Percentiles rank a stretch among this genome's conserved stretches.
phyloP scores from a whole-genome alignment of 1,284 basidiomycete genomes.

The Jaminaea rosea region DNA sequence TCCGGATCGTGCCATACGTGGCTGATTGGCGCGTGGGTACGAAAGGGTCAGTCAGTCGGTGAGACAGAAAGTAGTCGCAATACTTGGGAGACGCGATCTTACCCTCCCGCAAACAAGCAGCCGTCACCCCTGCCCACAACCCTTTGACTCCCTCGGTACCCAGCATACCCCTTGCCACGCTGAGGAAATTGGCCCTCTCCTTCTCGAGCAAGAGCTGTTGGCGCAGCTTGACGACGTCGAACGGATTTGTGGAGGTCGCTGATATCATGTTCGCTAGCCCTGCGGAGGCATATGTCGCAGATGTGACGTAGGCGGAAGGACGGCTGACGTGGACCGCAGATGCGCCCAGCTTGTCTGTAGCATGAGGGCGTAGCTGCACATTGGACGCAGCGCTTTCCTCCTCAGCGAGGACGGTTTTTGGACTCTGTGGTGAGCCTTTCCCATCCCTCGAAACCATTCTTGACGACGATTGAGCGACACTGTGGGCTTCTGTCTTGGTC shows the following conservation, averaged over 20 bases:
- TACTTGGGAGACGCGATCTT: neutral
- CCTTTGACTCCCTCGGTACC: neutral
- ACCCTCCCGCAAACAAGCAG: conserved; percentile 25
- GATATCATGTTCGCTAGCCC: conserved; percentile 28
- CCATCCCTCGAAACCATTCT: no score
- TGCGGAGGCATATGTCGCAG: conserved; percentile 21
- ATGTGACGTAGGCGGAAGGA: neutral
- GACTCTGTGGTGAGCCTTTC: no score
- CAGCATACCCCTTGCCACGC: conserved; percentile 17
- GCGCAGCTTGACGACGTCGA: conserved; percentile 34
- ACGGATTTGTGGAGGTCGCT: conserved; percentile 26
- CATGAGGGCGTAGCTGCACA: no score
- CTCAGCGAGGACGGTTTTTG: no score
- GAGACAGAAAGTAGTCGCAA: no score
- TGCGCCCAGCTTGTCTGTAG: no score
- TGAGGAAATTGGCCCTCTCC: conserved; percentile 15
- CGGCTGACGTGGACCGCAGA: no score
- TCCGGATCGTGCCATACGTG: conserved; percentile 31
- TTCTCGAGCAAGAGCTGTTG: conserved; percentile 25
- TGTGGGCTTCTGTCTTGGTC: no score
- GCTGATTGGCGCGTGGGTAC: no score
- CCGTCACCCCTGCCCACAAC: conserved; percentile 28
- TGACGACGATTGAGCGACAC: no score
- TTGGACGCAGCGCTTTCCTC: no score
- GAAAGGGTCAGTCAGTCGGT: no score